phyloP scores from a whole-genome alignment of 495 filamentous ascomycete species.

The Hypoxylon fragiforme region DNA sequence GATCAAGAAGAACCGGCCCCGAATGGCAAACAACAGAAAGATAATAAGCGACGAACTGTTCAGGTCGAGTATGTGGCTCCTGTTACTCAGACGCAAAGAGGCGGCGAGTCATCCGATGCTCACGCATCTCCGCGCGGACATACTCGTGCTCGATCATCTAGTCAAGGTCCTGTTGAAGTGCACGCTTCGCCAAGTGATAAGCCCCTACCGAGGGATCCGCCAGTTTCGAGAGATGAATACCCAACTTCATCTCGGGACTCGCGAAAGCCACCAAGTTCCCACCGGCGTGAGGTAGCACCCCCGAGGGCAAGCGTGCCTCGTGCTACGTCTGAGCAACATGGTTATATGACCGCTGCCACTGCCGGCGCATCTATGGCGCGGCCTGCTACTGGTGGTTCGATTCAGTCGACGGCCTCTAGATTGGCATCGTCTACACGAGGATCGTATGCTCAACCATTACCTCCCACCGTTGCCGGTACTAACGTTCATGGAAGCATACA shows the following conservation, averaged over 20 bases:
- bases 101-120: constrained; percentile 46
- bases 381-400: constrained; percentile 81
- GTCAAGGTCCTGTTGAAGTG: constrained; percentile 52
- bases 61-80: constrained; percentile 98
- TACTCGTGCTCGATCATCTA: constrained; percentile 56
- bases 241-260: constrained; percentile 45
- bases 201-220: constrained; percentile 55
- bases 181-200: constrained; percentile 52
- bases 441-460: constrained; percentile 87
- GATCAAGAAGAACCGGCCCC: constrained; percentile 67
- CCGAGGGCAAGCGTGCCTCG: constrained; percentile 56
- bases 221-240: constrained; percentile 46
- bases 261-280: constrained; percentile 52
- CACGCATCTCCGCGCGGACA: constrained; percentile 39
- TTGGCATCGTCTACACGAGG: constrained; percentile 69
- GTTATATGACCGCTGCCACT: constrained; percentile 48
- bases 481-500: constrained; percentile 90
- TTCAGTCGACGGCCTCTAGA: constrained; percentile 65
- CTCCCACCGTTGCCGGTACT: constrained; percentile 83
- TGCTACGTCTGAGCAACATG: constrained; percentile 51
- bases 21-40: constrained; percentile 62
- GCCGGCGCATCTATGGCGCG: constrained; percentile 56
- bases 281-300: constrained; percentile 50
- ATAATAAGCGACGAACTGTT: constrained; percentile 90
- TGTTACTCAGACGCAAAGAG: constrained; percentile 72